phyloP scores from a whole-genome alignment of 257 asterid species.

The Nicotiana tomentosiformis region DNA sequence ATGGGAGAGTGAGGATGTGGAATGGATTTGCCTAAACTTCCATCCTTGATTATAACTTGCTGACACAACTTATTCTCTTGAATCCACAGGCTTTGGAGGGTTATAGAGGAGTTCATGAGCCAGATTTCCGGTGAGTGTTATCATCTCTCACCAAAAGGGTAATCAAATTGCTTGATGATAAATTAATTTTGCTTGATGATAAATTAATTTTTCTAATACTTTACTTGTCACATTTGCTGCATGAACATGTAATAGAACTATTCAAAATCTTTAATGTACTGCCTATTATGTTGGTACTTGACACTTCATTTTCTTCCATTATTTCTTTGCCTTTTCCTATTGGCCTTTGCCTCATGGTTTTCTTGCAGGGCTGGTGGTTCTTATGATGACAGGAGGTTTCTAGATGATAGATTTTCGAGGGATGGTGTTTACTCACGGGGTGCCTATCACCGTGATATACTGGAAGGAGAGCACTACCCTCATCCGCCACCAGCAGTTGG shows the following conservation, averaged over 20 bases:
- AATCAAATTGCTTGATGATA: conserved; percentile 12
- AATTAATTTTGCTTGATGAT: conserved; percentile 3
- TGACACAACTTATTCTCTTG: conserved; percentile 98
- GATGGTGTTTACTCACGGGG: conserved; percentile 70
- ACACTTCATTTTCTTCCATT: neutral
- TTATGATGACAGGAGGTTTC: conserved; percentile 83
- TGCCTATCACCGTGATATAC: conserved; percentile 59
- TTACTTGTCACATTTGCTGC: neutral
- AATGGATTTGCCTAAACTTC: conserved; percentile 79
- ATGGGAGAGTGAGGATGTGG: conserved; percentile 99
- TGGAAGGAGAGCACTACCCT: conserved; percentile 81
- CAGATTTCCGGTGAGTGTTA: conserved; percentile 80
- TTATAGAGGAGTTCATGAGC: conserved; percentile 79
- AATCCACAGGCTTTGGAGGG: conserved; percentile 99
- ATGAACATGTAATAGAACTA: neutral
- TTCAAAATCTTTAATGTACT: neutral
- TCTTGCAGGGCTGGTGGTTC: conserved; percentile 83
- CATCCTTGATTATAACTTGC: conserved; percentile 80
- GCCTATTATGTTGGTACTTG: neutral
- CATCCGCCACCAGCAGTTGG: conserved; percentile 60
- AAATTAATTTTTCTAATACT: neutral
- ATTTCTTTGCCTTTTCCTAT: conserved; percentile 25
- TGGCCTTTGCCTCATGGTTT: conserved; percentile 30
- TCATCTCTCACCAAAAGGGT: conserved; percentile 26
- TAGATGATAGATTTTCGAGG: conserved; percentile 87